These are phyloP conservation scores for Aspergillus sergii DNA, from an alignment of 2,329 filamentous ascomycete genomes.

Conservation along the genomic window DNA sequence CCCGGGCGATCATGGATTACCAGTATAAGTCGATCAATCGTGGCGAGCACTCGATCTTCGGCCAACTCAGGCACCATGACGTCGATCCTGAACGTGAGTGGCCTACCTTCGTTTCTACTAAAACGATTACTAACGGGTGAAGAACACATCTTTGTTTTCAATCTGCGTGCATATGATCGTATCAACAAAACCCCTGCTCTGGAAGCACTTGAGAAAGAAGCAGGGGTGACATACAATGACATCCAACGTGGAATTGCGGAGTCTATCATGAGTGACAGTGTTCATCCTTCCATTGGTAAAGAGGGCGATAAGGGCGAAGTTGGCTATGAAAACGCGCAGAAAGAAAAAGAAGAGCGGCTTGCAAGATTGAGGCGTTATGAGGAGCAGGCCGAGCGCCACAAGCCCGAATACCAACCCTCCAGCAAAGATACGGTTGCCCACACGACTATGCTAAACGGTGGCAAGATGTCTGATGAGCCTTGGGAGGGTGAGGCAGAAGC, in stretches of 20 bases:
- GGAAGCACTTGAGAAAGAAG: constrained; percentile 73
- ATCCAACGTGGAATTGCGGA: constrained; percentile 87
- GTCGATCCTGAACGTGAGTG: constrained; percentile 66
- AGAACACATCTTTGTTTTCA: constrained; percentile 90
- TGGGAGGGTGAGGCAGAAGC: constrained; percentile 76
- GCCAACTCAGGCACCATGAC: constrained; percentile 70
- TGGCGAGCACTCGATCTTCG: constrained; percentile 88
- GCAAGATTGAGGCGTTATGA: constrained; percentile 36
- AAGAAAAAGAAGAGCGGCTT: constrained; percentile 48
- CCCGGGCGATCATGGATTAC: constrained; percentile 95
- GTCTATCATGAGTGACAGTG: constrained; percentile 77
- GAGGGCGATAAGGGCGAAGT: constrained; percentile 51
- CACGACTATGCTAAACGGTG: constrained; percentile 75
- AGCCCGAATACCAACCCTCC: constrained; percentile 24
- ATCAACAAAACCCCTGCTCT: constrained; percentile 79
- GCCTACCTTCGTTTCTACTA: constrained; percentile 11
- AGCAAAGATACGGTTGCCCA: constrained; percentile 67
- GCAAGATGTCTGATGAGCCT: constrained; percentile 66
- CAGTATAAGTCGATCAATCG: constrained; percentile 96
- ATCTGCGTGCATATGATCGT: constrained; percentile 88
- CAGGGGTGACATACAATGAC: constrained; percentile 81
- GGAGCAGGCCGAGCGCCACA: constrained; percentile 22
- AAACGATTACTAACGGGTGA: constrained; percentile 39
- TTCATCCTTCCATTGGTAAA: constrained; percentile 54
- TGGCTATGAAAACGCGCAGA: constrained; percentile 36